phyloP scores from a whole-genome alignment of 441 rosid species.

The Gossypium armourianum region DNA sequence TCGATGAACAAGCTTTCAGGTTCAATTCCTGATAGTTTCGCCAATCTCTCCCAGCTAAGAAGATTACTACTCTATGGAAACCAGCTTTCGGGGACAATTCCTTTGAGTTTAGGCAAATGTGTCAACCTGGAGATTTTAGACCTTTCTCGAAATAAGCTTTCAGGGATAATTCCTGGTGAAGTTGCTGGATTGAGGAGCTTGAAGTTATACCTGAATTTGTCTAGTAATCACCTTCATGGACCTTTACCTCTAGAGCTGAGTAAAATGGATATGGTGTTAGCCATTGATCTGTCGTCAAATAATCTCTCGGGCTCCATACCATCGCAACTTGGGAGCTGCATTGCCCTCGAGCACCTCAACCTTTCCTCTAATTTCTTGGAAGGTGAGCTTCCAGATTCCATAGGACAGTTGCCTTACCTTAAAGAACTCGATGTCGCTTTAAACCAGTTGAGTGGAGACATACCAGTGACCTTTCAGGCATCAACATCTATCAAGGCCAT shows the following conservation, averaged over 20 bases:
- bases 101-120: slow-evolving; percentile 55
- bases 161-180: slow-evolving; percentile 39
- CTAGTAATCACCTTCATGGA: slow-evolving; percentile 42
- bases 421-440: slow-evolving; percentile 36
- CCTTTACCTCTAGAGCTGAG: slow-evolving; percentile 44
- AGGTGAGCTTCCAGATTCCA: slow-evolving; percentile 38
- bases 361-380: slow-evolving; percentile 37
- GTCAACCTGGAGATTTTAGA: slow-evolving; percentile 69
- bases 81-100: slow-evolving; percentile 54
- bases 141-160: slow-evolving; percentile 48
- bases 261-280: slow-evolving; percentile 64
- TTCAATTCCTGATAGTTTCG: slow-evolving; percentile 62
- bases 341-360: slow-evolving; percentile 50
- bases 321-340: slow-evolving; percentile 47
- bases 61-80: slow-evolving; percentile 45
- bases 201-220: slow-evolving; percentile 50
- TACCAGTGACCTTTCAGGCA: slow-evolving; percentile 37
- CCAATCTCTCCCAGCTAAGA: slow-evolving; percentile 59
- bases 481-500: slow-evolving; percentile 38
- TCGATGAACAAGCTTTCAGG: slow-evolving; percentile 69
- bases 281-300: slow-evolving; percentile 47
- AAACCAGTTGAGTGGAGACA: slow-evolving; percentile 36
- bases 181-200: slow-evolving; percentile 45
- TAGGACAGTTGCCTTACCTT: slow-evolving; percentile 50
- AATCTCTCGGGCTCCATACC: slow-evolving; percentile 43